A percentile compares a stretch with the other conserved stretches of the same genome.
Conservation (phyloP, 495 filamentous ascomycete genomes). For the Terfezia claveryi region DNA sequence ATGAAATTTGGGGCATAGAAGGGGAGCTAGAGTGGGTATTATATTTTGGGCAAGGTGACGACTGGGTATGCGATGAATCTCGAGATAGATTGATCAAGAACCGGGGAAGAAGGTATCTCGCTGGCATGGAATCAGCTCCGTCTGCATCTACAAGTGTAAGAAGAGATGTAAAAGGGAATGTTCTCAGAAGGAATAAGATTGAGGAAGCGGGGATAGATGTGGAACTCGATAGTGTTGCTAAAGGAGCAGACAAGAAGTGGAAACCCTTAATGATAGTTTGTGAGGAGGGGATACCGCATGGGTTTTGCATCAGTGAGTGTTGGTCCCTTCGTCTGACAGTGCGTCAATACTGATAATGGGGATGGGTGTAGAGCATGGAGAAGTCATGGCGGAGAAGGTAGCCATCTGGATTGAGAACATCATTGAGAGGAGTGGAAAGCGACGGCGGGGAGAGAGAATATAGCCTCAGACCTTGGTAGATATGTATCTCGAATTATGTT, state of each 20-base stretch:
- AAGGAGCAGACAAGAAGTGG: conserved; percentile 19
- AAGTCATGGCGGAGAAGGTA: conserved; percentile 43
- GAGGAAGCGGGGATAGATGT: too few relatives aligned
- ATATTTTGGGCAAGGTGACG: conserved; percentile 54
- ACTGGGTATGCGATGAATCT: conserved; percentile 61
- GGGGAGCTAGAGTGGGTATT: conserved; percentile 37
- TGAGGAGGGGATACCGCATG: conserved; percentile 51
- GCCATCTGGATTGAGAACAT: conserved; percentile 38
- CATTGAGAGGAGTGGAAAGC: background rate
- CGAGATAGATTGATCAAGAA: conserved; percentile 49
- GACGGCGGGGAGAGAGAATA: background rate
- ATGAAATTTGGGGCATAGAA: conserved; percentile 51
- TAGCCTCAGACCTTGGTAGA: too few relatives aligned
- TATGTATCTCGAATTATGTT: too few relatives aligned
- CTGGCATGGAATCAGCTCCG: background rate
- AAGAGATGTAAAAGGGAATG: too few relatives aligned
- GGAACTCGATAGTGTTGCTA: background rate
- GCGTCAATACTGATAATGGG: background rate
- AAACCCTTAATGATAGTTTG: conserved; percentile 53
- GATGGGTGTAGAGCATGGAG: conserved; percentile 31
- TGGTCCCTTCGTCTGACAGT: background rate
- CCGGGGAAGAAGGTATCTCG: conserved; percentile 13
- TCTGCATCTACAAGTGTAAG: too few relatives aligned
- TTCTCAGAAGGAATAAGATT: too few relatives aligned
- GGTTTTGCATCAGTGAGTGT: conserved; percentile 54